Evolutionary conservation across 345 rosid species (phyloP), one percentile per base, ranked within the genome.

Genomic region (Populus nigra): DNA sequence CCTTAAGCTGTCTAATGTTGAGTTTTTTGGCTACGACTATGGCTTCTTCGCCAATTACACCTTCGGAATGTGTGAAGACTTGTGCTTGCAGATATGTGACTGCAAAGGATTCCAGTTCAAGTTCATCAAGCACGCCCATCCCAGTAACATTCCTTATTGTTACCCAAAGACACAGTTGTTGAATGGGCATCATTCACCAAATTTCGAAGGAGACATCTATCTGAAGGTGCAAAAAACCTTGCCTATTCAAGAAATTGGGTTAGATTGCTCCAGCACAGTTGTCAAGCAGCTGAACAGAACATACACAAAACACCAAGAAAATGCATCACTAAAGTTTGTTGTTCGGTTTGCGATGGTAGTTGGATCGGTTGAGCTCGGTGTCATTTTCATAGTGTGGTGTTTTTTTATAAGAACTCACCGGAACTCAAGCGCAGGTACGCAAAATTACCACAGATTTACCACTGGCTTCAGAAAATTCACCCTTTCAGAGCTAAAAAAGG

Each of bases 101-200:
- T 68, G 79, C 79, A 76, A 35, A 27, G 79, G 79, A 16, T 76
- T 76, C 20, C 73, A 55, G 29, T 3, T 74, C 57, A 61, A 62
- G 27, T 74, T 73, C 76, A 4, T 36, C 68, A 55, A 36, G 68
- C 35, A 61, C 41, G 5, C 43, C 18, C 9, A 22, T 18, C 27
- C 35, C 57, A 2, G 18, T 55, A 45, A 65, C 27, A 39, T 25
- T 20, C 69, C 69, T 43, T 38, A 62, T 3, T 74, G 70, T 74
- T 62, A 7, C 59, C 55, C 38, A 0, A 73, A 73, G 65, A 18
- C 5, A 8, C 69, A 23, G 23, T 9, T 74, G 57, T 61, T 63
- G 8, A 65, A 74, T 8, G 77, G 77, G 12, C 35, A 25, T 15
- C 70, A 16, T 20, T 13, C 11, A 10, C 57, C 69, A 1, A 74